phyloP scores from a whole-genome alignment of 2,329 filamentous ascomycete species.

The Botryotinia narcissicola region DNA sequence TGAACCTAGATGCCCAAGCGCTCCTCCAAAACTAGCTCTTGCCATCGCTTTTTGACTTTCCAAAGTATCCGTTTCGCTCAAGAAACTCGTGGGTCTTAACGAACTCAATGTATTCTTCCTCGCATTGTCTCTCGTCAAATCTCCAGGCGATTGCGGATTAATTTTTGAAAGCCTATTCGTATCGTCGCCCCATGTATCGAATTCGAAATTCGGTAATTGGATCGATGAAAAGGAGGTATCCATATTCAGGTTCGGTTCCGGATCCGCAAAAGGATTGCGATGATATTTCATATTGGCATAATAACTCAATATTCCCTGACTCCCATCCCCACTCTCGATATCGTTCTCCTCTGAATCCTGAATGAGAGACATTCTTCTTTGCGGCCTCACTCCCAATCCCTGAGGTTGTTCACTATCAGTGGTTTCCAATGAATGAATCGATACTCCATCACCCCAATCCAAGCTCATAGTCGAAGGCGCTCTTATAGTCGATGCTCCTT shows the following conservation, averaged over 20 bases:
- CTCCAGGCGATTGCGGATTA: not conserved
- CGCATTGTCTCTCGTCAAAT: not conserved
- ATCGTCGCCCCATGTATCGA: not conserved
- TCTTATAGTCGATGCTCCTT: not conserved
- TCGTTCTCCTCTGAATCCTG: not conserved
- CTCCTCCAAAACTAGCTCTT: not conserved
- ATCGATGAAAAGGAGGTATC: not conserved
- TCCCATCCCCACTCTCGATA: not conserved
- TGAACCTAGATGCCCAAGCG: not conserved
- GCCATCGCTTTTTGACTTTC: not conserved
- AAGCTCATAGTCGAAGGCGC: not conserved
- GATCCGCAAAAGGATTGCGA: not conserved
- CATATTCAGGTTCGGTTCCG: not conserved
- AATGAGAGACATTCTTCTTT: not conserved
- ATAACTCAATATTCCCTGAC: not conserved
- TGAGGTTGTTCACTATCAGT: not conserved
- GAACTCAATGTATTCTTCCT: not conserved
- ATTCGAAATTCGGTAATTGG: not conserved
- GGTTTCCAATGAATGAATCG: constrained; percentile 38
- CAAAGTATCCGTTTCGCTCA: constrained; percentile 19
- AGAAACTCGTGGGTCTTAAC: constrained; percentile 31
- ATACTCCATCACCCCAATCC: not conserved
- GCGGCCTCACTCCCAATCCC: not conserved
- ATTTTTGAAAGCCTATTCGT: not conserved
- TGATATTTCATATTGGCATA: not conserved